A percentile compares a stretch with the other conserved stretches of the same genome.
These are phyloP conservation scores for Blakeslea trispora DNA, from an alignment of 371 early-diverging fungal genomes.

Conservation along the genomic window DNA sequence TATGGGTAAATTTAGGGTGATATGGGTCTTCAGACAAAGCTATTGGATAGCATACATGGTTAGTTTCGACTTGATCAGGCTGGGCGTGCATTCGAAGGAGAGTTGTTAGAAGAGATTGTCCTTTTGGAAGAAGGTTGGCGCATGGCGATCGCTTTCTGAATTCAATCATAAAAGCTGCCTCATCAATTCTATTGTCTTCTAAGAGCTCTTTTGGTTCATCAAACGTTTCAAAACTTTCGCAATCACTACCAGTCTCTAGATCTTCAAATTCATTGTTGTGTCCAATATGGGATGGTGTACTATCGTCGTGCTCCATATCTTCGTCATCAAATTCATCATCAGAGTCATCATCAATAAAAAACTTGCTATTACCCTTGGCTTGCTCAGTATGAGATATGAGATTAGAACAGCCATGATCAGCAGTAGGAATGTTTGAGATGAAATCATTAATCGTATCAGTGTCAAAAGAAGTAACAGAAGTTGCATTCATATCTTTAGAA, in stretches of 20 bases:
- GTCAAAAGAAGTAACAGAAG: too few species aligned
- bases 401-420: not conserved
- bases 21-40: not conserved
- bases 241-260: conserved; percentile 4
- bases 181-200: conserved; percentile 9
- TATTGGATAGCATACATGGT: not conserved
- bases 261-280: conserved; percentile 10
- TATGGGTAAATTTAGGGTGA: not conserved
- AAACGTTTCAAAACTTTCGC: not conserved
- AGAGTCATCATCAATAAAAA: conserved; percentile 20
- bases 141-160: conserved; percentile 8
- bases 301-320: conserved; percentile 15
- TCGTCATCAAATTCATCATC: not conserved
- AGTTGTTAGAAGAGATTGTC: conserved; percentile 3
- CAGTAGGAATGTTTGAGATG: not conserved
- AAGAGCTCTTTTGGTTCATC: conserved; percentile 7
- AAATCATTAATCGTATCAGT: not conserved
- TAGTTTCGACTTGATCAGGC: not conserved
- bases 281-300: not conserved
- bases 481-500: too few species aligned
- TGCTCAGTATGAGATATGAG: not conserved
- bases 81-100: not conserved
- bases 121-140: not conserved
- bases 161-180: conserved; percentile 8
- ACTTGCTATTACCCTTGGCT: conserved; percentile 17